These are phyloP conservation scores for Grammothele lineata DNA, from an alignment of 768 basidiomycete species.

Conservation along the genomic window DNA sequence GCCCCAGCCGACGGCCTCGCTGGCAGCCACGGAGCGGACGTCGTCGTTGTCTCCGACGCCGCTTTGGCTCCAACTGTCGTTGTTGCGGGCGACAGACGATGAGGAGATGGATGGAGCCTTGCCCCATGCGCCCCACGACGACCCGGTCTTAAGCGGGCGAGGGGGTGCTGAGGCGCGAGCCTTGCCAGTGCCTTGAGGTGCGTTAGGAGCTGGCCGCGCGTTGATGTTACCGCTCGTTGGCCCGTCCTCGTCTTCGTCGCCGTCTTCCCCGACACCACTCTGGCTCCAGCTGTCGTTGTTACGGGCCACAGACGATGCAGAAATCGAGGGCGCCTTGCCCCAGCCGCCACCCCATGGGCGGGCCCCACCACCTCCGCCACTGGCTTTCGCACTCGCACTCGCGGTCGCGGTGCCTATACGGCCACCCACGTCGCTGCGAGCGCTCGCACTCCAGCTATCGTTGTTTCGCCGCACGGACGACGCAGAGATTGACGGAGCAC, in stretches of 20 bases:
- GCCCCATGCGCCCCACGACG: conserved; percentile 4
- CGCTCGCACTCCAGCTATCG: conserved; percentile 7
- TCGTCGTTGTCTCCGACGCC: not conserved
- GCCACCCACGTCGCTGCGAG: not conserved
- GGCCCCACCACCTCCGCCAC: not conserved
- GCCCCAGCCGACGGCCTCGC: conserved; percentile 1
- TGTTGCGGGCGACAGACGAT: conserved; percentile 9
- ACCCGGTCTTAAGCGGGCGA: not conserved
- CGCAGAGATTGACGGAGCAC: conserved; percentile 6
- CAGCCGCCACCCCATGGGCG: not conserved
- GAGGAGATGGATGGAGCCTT: conserved; percentile 7
- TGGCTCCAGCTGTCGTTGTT: conserved; percentile 11
- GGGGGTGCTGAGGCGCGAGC: not conserved
- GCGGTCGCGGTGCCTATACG: not conserved
- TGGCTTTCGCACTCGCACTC: not conserved
- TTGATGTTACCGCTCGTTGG: no score
- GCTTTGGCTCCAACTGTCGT: conserved; percentile 7
- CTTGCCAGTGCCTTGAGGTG: not conserved
- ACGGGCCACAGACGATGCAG: conserved; percentile 1
- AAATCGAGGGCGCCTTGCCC: conserved; percentile 9
- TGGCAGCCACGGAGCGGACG: conserved; percentile 4
- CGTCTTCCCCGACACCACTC: not conserved
- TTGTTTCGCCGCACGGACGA: conserved; percentile 5
- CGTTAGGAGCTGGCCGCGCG: not conserved
- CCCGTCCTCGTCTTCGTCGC: not conserved